Conservation (phyloP, 345 rosid genomes). For the Sisymbrium altissimum region DNA sequence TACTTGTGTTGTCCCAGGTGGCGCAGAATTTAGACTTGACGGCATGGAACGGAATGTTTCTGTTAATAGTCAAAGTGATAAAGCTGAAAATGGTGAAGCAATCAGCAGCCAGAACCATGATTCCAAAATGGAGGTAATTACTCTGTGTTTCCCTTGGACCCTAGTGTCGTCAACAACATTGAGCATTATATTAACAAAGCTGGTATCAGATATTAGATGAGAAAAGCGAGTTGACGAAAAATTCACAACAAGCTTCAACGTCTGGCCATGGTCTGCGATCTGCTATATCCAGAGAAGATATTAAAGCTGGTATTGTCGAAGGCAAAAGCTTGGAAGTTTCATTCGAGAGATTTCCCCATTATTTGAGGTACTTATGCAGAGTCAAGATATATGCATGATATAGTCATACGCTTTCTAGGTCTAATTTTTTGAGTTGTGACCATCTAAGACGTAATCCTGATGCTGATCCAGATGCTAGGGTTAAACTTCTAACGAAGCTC, state of each 20-base stretch:
- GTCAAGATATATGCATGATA: too few species aligned
- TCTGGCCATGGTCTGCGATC: too few species aligned
- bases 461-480: too few species aligned
- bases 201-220: conserved; percentile 75
- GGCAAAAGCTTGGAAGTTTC: conserved; percentile 67
- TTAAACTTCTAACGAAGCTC: too few species aligned
- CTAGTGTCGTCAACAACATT: conserved; percentile 41
- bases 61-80: conserved; percentile 46
- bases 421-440: too few species aligned
- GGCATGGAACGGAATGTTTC: conserved; percentile 55
- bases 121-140: conserved; percentile 55
- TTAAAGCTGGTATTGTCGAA: conserved; percentile 53
- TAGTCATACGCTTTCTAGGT: too few species aligned
- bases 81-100: conserved; percentile 57
- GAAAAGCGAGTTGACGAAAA: conserved; percentile 22
- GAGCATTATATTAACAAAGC: conserved; percentile 26
- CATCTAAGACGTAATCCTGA: too few species aligned
- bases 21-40: conserved; percentile 49
- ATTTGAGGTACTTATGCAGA: conserved; percentile 57
- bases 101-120: conserved; percentile 54
- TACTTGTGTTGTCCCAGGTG: conserved; percentile 51
- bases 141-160: conserved; percentile 62
- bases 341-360: conserved; percentile 79
- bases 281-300: too few species aligned
- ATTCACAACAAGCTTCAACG: conserved; percentile 47